Evolutionary conservation across 2,329 filamentous ascomycete genomes (phyloP).

Genomic region (Aspergillus phoenicis): DNA sequence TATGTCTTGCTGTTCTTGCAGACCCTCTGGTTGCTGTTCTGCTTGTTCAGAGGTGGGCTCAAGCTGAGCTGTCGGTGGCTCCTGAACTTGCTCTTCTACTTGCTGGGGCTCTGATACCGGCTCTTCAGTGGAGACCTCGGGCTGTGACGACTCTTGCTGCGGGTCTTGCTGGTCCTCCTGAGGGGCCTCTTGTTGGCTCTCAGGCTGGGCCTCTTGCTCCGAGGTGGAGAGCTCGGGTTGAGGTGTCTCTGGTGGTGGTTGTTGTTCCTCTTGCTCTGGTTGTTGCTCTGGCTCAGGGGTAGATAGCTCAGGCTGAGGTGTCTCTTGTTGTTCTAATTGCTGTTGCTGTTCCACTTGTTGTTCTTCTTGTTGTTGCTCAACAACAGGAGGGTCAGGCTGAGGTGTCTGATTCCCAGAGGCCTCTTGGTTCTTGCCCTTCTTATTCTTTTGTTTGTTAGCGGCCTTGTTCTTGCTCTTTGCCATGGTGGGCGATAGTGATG

Average conservation of each 20-base stretch:
- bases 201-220: conserved; percentile 9
- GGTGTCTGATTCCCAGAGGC: conserved; percentile 29
- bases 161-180: conserved; percentile 8
- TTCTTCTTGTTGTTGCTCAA: conserved; percentile 23
- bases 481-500: conserved; percentile 34
- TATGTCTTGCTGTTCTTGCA: conserved; percentile 6
- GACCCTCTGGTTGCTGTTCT: neutral
- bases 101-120: conserved; percentile 10
- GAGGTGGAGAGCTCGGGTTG: conserved; percentile 3
- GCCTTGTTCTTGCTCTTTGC: conserved; percentile 36
- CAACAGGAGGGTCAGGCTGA: conserved; percentile 26
- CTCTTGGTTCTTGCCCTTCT: conserved; percentile 38
- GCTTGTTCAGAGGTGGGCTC: neutral
- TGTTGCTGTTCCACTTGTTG: conserved; percentile 23
- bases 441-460: conserved; percentile 35
- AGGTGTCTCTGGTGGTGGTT: conserved; percentile 6
- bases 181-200: conserved; percentile 4
- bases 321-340: conserved; percentile 16
- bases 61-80: conserved; percentile 1
- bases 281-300: conserved; percentile 6
- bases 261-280: conserved; percentile 14
- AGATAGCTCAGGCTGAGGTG: conserved; percentile 13
- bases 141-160: neutral
- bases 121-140: neutral
- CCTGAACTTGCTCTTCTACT: conserved; percentile 2